Evolutionary conservation across 2,329 filamentous ascomycete genomes (phyloP).

Genomic region (Aureobasidium namibiae): DNA sequence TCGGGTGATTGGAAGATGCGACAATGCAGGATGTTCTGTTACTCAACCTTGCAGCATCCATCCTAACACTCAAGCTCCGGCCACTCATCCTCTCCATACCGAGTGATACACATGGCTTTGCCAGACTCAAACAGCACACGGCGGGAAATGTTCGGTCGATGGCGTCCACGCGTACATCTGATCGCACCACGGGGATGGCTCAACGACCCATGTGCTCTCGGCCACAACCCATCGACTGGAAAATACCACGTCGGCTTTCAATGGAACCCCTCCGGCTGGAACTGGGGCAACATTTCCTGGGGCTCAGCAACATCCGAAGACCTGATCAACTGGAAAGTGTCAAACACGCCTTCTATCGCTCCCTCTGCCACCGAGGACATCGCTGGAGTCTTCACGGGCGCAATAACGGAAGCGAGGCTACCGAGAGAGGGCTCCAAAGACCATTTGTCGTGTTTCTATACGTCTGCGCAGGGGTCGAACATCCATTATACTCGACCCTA

Average conservation of each 20-base stretch:
- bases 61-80: too few species aligned
- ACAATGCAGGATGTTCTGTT: background rate
- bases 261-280: conserved; percentile 31
- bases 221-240: conserved; percentile 31
- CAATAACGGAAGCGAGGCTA: background rate
- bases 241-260: conserved; percentile 37
- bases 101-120: background rate
- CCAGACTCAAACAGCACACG: background rate
- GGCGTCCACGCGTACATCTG: conserved; percentile 29
- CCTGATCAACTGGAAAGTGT: conserved; percentile 31
- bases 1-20: background rate
- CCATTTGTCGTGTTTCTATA: conserved; percentile 32
- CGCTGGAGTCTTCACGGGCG: conserved; percentile 35
- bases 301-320: conserved; percentile 32
- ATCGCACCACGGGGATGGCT: conserved; percentile 33
- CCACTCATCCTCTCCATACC: too few species aligned
- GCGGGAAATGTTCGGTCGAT: conserved; percentile 14
- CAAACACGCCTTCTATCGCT: conserved; percentile 23
- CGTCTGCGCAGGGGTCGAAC: conserved; percentile 32
- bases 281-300: conserved; percentile 38
- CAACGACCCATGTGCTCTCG: conserved; percentile 37
- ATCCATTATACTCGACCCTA: conserved; percentile 35
- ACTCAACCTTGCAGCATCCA: background rate
- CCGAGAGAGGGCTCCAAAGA: conserved; percentile 28
- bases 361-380: conserved; percentile 31